A percentile compares a stretch with the other conserved stretches of the same genome.
These are phyloP conservation scores for Coniochaeta prunicola DNA, from an alignment of 2,329 filamentous ascomycete species.

Conservation along the genomic window DNA sequence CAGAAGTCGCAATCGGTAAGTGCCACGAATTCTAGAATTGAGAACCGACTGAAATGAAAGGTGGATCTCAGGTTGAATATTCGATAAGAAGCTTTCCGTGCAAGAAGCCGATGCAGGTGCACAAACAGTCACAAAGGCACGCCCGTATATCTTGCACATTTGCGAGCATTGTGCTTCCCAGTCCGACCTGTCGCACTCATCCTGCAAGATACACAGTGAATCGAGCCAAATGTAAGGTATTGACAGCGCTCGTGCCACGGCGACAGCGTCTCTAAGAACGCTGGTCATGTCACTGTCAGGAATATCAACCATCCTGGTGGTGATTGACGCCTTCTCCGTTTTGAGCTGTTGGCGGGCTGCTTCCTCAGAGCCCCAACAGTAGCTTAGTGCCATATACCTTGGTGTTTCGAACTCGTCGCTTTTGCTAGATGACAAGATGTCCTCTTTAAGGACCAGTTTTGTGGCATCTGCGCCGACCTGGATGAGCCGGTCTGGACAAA, in stretches of 20 bases:
- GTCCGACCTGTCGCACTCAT: not conserved
- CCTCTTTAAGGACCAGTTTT: not conserved
- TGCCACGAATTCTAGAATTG: not conserved
- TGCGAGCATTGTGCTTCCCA: not conserved
- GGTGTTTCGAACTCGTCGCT: not conserved
- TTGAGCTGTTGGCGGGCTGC: not conserved
- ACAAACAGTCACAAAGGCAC: not conserved
- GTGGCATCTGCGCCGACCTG: not conserved
- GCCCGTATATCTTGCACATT: not conserved
- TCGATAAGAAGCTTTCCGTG: not conserved
- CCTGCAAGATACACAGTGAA: not conserved
- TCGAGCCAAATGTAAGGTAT: not conserved
- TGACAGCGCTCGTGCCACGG: not conserved
- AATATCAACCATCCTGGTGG: not conserved
- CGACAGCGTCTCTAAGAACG: not conserved
- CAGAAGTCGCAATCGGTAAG: not conserved
- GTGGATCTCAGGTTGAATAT: not conserved
- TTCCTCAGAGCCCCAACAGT: not conserved
- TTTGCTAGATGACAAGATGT: not conserved
- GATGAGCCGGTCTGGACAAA: not conserved
- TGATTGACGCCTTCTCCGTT: not conserved
- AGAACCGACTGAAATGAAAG: not conserved
- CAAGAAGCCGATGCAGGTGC: not conserved
- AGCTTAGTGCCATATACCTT: not conserved
- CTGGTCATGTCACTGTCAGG: not conserved